phyloP scores from a whole-genome alignment of 768 basidiomycete genomes.

The Phylloporus sp. region DNA sequence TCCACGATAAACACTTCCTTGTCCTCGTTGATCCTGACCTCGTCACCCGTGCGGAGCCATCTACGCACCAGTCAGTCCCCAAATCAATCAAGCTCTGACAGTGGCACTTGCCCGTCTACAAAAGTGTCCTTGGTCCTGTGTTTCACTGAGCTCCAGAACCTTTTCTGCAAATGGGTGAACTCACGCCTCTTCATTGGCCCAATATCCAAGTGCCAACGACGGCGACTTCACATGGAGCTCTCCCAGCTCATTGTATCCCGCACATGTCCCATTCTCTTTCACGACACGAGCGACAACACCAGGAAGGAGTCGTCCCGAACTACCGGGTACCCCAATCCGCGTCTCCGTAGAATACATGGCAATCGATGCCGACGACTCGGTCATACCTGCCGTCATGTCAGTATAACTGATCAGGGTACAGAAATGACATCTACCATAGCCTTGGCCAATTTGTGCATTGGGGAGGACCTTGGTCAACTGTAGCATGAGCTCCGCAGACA shows the following conservation, averaged over 20 bases:
- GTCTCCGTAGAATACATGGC: slow-evolving; percentile 45
- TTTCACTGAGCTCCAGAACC: neutral
- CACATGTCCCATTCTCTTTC: slow-evolving; percentile 55
- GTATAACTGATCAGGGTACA: neutral
- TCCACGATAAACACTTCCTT: slow-evolving; percentile 60
- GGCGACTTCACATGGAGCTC: slow-evolving; percentile 51
- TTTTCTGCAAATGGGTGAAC: slow-evolving; percentile 18
- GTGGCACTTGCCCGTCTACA: slow-evolving; percentile 50
- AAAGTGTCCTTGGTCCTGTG: slow-evolving; percentile 66
- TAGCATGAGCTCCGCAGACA: slow-evolving; percentile 53
- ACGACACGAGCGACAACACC: slow-evolving; percentile 53
- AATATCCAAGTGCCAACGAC: slow-evolving; percentile 41
- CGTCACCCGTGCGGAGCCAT: slow-evolving; percentile 69
- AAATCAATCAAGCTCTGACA: neutral
- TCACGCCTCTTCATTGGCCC: slow-evolving; percentile 59
- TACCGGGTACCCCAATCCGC: slow-evolving; percentile 51
- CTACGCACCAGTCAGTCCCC: slow-evolving; percentile 30
- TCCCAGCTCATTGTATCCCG: slow-evolving; percentile 53
- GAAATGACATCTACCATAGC: slow-evolving; percentile 42
- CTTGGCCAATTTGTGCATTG: slow-evolving; percentile 61
- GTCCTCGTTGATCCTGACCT: slow-evolving; percentile 51
- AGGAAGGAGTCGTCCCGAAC: slow-evolving; percentile 47
- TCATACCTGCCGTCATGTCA: slow-evolving; percentile 47
- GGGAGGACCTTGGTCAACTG: slow-evolving; percentile 47
- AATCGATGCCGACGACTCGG: slow-evolving; percentile 55